Percentiles rank a stretch among this genome's conserved stretches.
These are phyloP conservation scores for Spirogloea muscicola DNA, from an alignment of 139 green algal species.

Conservation along the genomic window DNA sequence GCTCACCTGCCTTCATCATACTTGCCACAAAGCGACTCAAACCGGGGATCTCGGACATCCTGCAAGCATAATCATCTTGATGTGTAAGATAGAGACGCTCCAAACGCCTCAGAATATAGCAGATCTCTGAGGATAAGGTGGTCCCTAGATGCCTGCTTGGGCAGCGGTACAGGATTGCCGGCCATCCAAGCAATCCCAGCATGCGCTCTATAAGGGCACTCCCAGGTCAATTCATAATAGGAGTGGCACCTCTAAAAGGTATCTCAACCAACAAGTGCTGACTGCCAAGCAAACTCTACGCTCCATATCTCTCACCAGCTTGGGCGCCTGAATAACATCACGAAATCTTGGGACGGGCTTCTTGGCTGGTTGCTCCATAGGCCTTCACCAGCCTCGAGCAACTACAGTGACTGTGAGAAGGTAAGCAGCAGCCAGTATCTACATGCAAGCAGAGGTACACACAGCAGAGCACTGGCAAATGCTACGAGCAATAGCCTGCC, in stretches of 20 bases:
- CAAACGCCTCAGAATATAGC: no score
- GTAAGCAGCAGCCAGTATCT: no score
- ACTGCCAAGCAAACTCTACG: neutral
- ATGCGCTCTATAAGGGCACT: neutral
- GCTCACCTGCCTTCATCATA: conserved; percentile 30
- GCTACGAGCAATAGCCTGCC: no score
- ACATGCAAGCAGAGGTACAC: no score
- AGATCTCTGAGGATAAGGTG: no score
- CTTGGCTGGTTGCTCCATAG: conserved; percentile 67
- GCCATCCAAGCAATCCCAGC: neutral
- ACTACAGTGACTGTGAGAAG: no score
- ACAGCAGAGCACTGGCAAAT: no score
- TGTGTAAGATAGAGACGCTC: neutral
- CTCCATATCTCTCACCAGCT: conserved; percentile 46
- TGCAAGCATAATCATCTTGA: conserved; percentile 16
- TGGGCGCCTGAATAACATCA: conserved; percentile 61
- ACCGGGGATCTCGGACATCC: conserved; percentile 67
- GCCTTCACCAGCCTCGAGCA: conserved; percentile 47
- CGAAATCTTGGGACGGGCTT: conserved; percentile 68
- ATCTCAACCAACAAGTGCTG: neutral
- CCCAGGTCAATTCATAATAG: neutral
- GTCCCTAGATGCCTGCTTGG: neutral
- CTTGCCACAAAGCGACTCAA: conserved; percentile 59
- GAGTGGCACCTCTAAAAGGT: neutral
- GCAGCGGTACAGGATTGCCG: neutral